These are phyloP conservation scores for Reutealis trisperma DNA, from an alignment of 345 rosid species.

Conservation along the genomic window DNA sequence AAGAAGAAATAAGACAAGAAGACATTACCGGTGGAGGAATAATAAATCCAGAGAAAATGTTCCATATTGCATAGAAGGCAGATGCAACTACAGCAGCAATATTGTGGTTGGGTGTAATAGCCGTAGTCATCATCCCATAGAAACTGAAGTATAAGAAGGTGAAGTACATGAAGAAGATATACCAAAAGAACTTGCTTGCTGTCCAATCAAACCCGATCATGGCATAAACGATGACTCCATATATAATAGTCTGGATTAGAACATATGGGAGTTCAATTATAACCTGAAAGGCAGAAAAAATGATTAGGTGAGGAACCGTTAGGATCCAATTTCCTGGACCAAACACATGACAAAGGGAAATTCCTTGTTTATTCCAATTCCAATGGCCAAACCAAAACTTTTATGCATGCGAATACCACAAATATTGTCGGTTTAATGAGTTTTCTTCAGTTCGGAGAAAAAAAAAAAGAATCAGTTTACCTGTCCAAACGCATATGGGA, in stretches of 20 bases:
- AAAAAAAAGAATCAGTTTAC: background rate
- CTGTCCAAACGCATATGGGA: slow-evolving; percentile 78
- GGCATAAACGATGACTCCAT: slow-evolving; percentile 56
- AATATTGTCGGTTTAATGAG: background rate
- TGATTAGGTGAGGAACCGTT: background rate
- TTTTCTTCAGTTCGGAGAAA: background rate
- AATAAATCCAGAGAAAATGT: slow-evolving; percentile 59
- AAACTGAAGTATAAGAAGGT: slow-evolving; percentile 62
- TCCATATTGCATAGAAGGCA: slow-evolving; percentile 52
- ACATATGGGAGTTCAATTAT: slow-evolving; percentile 61
- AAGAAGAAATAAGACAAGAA: background rate
- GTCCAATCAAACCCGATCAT: slow-evolving; percentile 73
- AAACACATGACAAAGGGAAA: too few species aligned
- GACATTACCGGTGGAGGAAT: slow-evolving; percentile 44
- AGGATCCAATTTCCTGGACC: too few species aligned
- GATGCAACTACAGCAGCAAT: slow-evolving; percentile 52
- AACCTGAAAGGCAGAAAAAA: slow-evolving; percentile 36
- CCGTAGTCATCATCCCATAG: slow-evolving; percentile 48
- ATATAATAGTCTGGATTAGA: slow-evolving; percentile 45
- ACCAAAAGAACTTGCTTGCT: slow-evolving; percentile 60
- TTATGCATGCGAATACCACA: background rate
- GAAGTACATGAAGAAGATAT: slow-evolving; percentile 60
- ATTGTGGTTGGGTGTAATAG: slow-evolving; percentile 53
- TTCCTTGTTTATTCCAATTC: too few species aligned
- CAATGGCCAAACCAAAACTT: background rate